Conservation (phyloP, 129 eudicot genomes). For the Deinandra increscens region DNA sequence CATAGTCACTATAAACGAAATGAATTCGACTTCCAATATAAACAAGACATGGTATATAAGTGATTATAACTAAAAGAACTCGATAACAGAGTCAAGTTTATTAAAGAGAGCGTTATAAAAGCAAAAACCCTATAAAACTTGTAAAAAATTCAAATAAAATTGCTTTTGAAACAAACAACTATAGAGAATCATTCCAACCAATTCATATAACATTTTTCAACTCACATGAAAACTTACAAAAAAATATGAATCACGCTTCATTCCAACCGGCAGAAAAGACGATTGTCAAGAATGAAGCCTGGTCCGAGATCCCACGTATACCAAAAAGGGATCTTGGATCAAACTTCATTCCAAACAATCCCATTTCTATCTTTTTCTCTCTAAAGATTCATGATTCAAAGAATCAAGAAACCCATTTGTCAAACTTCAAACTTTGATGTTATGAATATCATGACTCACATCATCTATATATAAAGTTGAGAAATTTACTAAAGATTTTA, state of each 20-base stretch:
- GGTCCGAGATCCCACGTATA: constrained; percentile 60
- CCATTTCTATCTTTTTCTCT: constrained; percentile 40
- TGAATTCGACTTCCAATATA: not conserved
- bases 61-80: not conserved
- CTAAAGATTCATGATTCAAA: constrained; percentile 36
- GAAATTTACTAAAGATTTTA: not conserved
- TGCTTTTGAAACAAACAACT: not conserved
- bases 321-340: constrained; percentile 54
- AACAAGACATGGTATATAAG: not conserved
- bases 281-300: constrained; percentile 80
- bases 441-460: constrained; percentile 32
- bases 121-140: not conserved
- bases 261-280: constrained; percentile 21
- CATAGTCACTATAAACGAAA: not conserved
- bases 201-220: not conserved
- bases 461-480: constrained; percentile 24
- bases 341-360: constrained; percentile 73
- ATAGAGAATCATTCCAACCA: constrained; percentile 1
- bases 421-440: constrained; percentile 15
- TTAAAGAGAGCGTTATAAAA: not conserved
- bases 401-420: constrained; percentile 32
- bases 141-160: not conserved
- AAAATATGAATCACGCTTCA: not conserved
- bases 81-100: too few species aligned
- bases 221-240: not conserved